Base-by-base conservation (phyloP, 306 rosid species). In the Styphnolobium japonicum region DNA sequence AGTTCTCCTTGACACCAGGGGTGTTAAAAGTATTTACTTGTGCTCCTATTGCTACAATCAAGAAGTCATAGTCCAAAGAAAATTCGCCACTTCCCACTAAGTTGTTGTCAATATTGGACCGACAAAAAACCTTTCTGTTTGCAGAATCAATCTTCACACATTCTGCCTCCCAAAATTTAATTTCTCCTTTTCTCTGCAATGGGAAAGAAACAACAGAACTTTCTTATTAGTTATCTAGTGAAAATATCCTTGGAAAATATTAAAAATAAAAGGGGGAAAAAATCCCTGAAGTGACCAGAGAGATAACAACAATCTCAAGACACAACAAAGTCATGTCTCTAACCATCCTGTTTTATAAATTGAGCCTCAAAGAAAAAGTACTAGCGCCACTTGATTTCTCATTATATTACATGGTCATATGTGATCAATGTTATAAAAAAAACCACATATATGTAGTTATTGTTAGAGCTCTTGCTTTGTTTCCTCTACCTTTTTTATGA, bases 1-100 rank as follows among this genome's bases (percentile, higher is more conserved):
- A 92, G 56, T 90, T 86, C 78, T 92, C 97, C 63, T 4, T 58
- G 39, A 92, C 97, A 56, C 97, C 97, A 3, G 95, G 95, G 19
- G 95, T 92, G 83, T 89, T 77, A 48, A 92, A 90, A 22, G 97
- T 92, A 70, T 92, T 92, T 48, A 83, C 93, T 89, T 90, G 88
- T n/a, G 97, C 92, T 81, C 95, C 97, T 16, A 87, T 4, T 25
- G 95, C 95, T 62, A 92, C 57, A 39, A 92, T 85, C 86, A 90
- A 80, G 87, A 80, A 86, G 89, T 92, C 97, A 80, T 88, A 92
- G 19, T 88, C 93, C 76, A 92, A 66, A 72, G 75, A 70, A 75
- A 92, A 88, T 45, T 90, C 92, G 7, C 77, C 76, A 82, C 73
- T 90, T 76, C 90, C 94, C 33, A 71, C 80, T 78, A 85, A 72